Evolutionary conservation across 441 rosid genomes (phyloP).

Genomic region (Gossypium davidsonii): DNA sequence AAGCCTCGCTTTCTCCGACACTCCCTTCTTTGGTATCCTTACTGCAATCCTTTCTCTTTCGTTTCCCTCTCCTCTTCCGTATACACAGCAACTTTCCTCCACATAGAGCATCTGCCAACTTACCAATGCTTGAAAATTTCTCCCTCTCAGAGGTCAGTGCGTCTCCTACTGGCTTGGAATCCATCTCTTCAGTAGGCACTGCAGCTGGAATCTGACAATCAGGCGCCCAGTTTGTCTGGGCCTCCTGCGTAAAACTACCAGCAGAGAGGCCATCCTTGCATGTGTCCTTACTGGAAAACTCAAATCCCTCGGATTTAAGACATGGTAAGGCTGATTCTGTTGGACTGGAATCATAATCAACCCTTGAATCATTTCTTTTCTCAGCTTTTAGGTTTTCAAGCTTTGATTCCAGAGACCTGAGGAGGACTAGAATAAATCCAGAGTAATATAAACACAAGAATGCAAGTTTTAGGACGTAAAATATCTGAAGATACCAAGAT

Average conservation of each 20-base stretch:
- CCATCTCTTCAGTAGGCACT: constrained; percentile 24
- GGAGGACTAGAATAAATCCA: constrained; percentile 10
- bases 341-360: constrained; percentile 50
- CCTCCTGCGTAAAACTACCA: constrained; percentile 74
- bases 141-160: constrained; percentile 20
- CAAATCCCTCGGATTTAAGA: constrained; percentile 44
- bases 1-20: constrained; percentile 54
- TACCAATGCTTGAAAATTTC: constrained; percentile 31
- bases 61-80: constrained; percentile 70
- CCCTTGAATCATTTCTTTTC: constrained; percentile 27
- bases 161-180: constrained; percentile 28
- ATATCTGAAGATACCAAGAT: background rate
- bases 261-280: constrained; percentile 70
- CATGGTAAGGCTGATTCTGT: constrained; percentile 52
- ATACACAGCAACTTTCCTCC: constrained; percentile 40
- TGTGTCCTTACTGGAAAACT: constrained; percentile 52
- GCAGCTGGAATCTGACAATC: constrained; percentile 32
- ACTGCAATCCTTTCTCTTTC: constrained; percentile 66
- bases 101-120: constrained; percentile 24
- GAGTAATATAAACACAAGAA: background rate
- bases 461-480: background rate
- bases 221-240: constrained; percentile 45
- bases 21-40: constrained; percentile 58
- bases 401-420: constrained; percentile 75
- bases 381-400: constrained; percentile 63